phyloP scores from a whole-genome alignment of 2,329 filamentous ascomycete species.

The Neofusicoccum sp. region DNA sequence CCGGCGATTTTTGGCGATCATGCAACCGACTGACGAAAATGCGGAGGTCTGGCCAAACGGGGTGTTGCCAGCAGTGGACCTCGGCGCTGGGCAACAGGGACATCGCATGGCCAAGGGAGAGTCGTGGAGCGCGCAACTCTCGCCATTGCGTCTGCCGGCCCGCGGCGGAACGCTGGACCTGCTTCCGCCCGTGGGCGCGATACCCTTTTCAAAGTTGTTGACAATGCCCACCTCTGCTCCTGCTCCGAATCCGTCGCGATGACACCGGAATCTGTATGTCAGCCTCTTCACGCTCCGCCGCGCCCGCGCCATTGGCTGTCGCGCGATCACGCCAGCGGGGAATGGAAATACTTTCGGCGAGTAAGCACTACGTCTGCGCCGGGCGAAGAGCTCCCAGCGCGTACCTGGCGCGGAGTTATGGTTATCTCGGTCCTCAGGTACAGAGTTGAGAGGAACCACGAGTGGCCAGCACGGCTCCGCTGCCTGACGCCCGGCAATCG shows the following conservation, averaged over 20 bases:
- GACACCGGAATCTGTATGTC: neutral
- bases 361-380: neutral
- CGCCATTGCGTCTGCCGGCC: neutral
- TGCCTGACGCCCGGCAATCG: neutral
- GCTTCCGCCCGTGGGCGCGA: conserved; percentile 3
- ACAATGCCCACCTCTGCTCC: neutral
- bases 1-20: neutral
- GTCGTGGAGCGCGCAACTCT: neutral
- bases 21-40: conserved; percentile 4
- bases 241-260: neutral
- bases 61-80: neutral
- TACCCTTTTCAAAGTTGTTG: conserved; percentile 1
- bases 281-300: conserved; percentile 2
- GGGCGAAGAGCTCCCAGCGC: neutral
- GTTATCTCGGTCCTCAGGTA: conserved; percentile 1
- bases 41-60: neutral
- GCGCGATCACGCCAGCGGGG: too few relatives aligned
- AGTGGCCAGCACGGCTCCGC: neutral
- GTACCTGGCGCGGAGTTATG: neutral
- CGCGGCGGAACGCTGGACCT: conserved; percentile 7
- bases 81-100: too few relatives aligned
- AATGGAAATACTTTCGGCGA: neutral
- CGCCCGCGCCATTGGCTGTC: too few relatives aligned
- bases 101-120: neutral
- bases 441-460: conserved; percentile 9